These are phyloP conservation scores for Betula pendula DNA, from an alignment of 306 rosid species.

Conservation along the genomic window DNA sequence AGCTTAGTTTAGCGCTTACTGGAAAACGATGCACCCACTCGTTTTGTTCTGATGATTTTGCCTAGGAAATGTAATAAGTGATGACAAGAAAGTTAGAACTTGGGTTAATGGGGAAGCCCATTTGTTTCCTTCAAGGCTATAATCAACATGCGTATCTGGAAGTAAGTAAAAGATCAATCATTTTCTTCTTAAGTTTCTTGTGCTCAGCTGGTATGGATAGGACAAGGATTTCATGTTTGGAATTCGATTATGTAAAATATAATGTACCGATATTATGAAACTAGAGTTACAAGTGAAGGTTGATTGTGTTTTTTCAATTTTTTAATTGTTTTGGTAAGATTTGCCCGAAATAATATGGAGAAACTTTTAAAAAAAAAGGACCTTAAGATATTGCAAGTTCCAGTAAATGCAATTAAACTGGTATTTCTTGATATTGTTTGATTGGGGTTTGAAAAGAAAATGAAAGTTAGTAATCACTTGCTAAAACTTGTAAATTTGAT, in stretches of 20 bases:
- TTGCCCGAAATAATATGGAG: background rate
- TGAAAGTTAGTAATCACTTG: slow-evolving; percentile 19
- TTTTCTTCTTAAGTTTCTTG: too few species aligned
- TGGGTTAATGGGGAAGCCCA: too few species aligned
- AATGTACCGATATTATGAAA: background rate
- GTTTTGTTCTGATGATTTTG: background rate
- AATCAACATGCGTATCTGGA: too few species aligned
- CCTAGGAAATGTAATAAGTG: too few species aligned
- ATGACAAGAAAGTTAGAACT: too few species aligned
- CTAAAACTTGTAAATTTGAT: slow-evolving; percentile 35
- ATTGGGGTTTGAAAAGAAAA: slow-evolving; percentile 19
- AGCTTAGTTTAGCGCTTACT: background rate
- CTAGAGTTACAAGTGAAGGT: background rate
- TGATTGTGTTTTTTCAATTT: background rate
- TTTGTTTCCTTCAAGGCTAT: too few species aligned
- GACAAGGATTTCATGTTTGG: background rate
- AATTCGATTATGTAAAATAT: background rate
- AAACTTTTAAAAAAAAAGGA: background rate
- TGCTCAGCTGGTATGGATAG: background rate
- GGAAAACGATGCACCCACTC: too few species aligned
- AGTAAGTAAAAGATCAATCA: too few species aligned
- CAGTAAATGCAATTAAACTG: slow-evolving; percentile 4
- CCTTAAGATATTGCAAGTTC: slow-evolving; percentile 8
- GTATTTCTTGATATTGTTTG: slow-evolving; percentile 2
- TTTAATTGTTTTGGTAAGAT: background rate